A percentile compares a stretch with the other conserved stretches of the same genome.
phyloP scores from a whole-genome alignment of 2,329 filamentous ascomycete species.

The Diaporthe sp. region DNA sequence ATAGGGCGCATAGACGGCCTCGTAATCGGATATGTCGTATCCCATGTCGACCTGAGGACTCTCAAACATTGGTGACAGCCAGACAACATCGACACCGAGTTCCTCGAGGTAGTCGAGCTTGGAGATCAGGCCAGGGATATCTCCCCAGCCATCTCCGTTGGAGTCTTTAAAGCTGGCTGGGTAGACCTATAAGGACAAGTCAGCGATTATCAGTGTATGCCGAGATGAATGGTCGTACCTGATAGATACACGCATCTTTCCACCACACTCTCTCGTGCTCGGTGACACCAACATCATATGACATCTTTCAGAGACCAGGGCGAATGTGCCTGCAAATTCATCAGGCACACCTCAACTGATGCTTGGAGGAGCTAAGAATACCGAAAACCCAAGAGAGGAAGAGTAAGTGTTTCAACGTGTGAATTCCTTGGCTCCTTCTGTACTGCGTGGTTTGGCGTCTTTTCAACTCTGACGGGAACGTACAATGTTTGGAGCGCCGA shows the following conservation, averaged over 20 bases:
- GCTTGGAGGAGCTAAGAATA: background rate
- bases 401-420: background rate
- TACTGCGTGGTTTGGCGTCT: background rate
- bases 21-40: conserved; percentile 80
- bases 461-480: background rate
- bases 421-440: background rate
- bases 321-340: background rate
- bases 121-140: conserved; percentile 67
- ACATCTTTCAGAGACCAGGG: background rate
- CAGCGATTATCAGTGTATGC: background rate
- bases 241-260: conserved; percentile 61
- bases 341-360: no score
- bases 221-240: background rate
- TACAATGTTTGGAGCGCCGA: background rate
- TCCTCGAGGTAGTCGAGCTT: conserved; percentile 75
- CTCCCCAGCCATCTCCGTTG: conserved; percentile 65
- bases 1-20: conserved; percentile 75
- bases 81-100: conserved; percentile 74
- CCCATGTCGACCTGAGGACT: conserved; percentile 78
- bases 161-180: conserved; percentile 72
- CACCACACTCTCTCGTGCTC: conserved; percentile 55
- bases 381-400: background rate
- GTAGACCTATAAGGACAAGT: conserved; percentile 60
- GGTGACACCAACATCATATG: background rate
- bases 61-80: conserved; percentile 68